Percentiles rank a stretch among this genome's conserved stretches.
Evolutionary conservation across 306 rosid species (phyloP).

Genomic region (Prunus mongolica): DNA sequence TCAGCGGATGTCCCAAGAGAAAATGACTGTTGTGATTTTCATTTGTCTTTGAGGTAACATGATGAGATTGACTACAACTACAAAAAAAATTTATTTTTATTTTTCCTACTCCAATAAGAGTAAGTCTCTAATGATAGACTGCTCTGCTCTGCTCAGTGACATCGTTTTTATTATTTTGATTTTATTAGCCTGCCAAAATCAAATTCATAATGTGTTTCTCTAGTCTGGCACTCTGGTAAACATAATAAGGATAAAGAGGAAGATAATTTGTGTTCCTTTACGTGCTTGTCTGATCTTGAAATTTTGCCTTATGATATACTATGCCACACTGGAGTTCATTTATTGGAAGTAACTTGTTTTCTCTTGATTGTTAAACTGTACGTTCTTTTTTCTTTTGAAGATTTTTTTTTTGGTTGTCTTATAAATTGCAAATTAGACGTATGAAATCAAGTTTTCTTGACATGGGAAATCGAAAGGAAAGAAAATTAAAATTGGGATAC

Average conservation of each 20-base stretch:
- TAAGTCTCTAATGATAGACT: neutral
- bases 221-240: neutral
- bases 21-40: slow-evolving; percentile 40
- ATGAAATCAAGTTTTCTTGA: neutral
- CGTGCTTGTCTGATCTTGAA: neutral
- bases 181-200: neutral
- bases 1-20: slow-evolving; percentile 26
- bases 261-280: neutral
- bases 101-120: too few species aligned
- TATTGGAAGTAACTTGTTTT: neutral
- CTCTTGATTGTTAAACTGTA: neutral
- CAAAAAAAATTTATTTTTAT: neutral
- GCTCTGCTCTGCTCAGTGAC: neutral
- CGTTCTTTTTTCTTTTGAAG: too few species aligned
- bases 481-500: neutral
- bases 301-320: neutral
- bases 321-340: neutral
- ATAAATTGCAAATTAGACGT: neutral
- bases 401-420: too few species aligned
- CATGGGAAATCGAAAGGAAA: neutral
- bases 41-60: slow-evolving; percentile 63
- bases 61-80: neutral
- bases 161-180: neutral
- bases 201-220: neutral
- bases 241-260: neutral